phyloP scores from a whole-genome alignment of 768 basidiomycete genomes.

The Mycena galopus region DNA sequence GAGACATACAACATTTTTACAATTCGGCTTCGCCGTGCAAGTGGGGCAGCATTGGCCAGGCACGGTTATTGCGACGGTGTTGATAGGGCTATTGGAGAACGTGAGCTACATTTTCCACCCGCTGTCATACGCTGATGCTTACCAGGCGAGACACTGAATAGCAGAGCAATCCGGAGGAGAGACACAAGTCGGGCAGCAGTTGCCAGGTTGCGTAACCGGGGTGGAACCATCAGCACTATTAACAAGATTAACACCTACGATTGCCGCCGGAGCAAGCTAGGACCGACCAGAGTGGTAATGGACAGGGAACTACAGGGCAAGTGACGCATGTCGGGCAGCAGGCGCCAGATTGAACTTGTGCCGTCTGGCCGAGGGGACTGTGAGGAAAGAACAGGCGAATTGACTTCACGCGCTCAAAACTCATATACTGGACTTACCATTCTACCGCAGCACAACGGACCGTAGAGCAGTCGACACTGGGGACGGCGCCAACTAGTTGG shows the following conservation, averaged over 20 bases:
- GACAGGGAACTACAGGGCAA: conserved; percentile 2
- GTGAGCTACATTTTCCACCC: conserved; percentile 8
- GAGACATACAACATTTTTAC: conserved; percentile 12
- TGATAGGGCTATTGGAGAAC: not conserved
- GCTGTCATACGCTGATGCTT: conserved; percentile 2
- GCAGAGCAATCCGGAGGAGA: conserved; percentile 19
- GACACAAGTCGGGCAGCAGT: conserved; percentile 25
- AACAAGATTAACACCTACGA: conserved; percentile 12
- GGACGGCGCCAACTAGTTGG: conserved; percentile 7
- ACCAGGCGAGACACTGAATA: conserved; percentile 24
- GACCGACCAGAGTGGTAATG: conserved; percentile 1
- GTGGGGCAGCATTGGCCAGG: conserved; percentile 22
- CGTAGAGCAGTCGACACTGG: conserved; percentile 11
- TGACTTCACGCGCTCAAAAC: conserved; percentile 10
- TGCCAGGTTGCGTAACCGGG: conserved; percentile 21
- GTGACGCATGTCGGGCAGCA: conserved; percentile 16
- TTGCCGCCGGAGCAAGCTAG: conserved; percentile 16
- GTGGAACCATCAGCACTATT: conserved; percentile 3
- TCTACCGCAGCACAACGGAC: conserved; percentile 15
- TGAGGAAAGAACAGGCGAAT: conserved; percentile 11
- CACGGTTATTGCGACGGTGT: conserved; percentile 17
- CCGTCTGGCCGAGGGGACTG: conserved; percentile 24
- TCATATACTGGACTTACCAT: conserved; percentile 15
- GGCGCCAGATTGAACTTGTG: conserved; percentile 3
- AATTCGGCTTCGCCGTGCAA: conserved; percentile 23